phyloP scores from a whole-genome alignment of 1,139 yeast species.

The Pichia cactophila region DNA sequence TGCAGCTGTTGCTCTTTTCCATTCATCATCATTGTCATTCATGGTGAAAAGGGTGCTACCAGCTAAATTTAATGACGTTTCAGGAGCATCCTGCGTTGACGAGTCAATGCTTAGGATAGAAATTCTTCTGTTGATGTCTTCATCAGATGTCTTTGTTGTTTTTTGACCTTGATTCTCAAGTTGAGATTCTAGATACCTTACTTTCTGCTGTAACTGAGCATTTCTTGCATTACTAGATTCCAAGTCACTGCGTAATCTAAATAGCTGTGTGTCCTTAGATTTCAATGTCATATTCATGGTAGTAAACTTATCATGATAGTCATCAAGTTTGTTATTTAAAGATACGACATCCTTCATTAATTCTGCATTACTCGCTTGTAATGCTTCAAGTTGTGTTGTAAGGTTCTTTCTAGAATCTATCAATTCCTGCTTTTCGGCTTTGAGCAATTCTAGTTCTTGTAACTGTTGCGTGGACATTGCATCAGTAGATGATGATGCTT shows the following conservation, averaged over 20 bases:
- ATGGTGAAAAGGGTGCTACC: constrained; percentile 23
- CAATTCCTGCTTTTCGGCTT: constrained; percentile 49
- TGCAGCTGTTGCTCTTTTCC: constrained; percentile 88
- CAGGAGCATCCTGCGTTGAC: constrained; percentile 3
- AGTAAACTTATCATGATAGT: constrained; percentile 42
- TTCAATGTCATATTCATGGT: constrained; percentile 45
- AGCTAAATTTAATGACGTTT: neutral
- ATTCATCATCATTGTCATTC: constrained; percentile 58
- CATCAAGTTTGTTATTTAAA: constrained; percentile 34
- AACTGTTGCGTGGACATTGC: constrained; percentile 28
- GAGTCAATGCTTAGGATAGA: constrained; percentile 23
- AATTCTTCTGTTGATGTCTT: constrained; percentile 24
- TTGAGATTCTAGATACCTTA: constrained; percentile 11
- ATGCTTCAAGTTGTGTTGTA: constrained; percentile 33
- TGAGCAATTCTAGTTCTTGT: constrained; percentile 45
- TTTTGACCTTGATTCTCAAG: neutral
- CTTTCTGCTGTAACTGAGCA: constrained; percentile 37
- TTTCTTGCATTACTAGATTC: constrained; percentile 46
- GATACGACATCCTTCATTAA: constrained; percentile 38
- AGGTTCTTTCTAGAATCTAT: constrained; percentile 37
- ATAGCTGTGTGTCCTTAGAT: constrained; percentile 60
- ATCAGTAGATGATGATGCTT: constrained; percentile 17
- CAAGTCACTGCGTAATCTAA: constrained; percentile 51
- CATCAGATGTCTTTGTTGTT: constrained; percentile 14
- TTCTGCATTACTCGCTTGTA: constrained; percentile 37